Evolutionary conservation across 1,284 basidiomycete genomes (phyloP).

Genomic region (Rhodotorula mucilaginosa): DNA sequence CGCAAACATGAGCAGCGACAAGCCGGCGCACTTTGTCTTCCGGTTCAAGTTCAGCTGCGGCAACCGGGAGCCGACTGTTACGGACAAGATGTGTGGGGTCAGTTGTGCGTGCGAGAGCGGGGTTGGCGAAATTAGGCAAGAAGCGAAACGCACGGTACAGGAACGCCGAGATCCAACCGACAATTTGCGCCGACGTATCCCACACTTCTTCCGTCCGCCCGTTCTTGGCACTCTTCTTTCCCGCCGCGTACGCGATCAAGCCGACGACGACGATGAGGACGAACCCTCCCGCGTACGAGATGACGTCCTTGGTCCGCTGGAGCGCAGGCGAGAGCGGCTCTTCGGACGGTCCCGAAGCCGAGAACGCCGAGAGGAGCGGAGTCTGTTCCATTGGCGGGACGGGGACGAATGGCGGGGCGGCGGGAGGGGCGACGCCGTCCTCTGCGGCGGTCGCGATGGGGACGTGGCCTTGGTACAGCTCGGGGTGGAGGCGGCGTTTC

Average conservation of each 20-base stretch:
- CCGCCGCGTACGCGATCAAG: slow-evolving; percentile 33
- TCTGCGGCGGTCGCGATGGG: neutral
- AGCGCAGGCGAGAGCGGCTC: slow-evolving; percentile 17
- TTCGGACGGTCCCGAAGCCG: slow-evolving; percentile 24
- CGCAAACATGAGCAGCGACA: slow-evolving; percentile 44
- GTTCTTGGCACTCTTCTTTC: slow-evolving; percentile 9
- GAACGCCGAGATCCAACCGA: slow-evolving; percentile 44
- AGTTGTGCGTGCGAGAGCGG: neutral
- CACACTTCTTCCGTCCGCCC: slow-evolving; percentile 38
- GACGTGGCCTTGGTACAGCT: slow-evolving; percentile 27
- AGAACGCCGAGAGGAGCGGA: slow-evolving; percentile 39
- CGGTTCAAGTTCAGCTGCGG: slow-evolving; percentile 44
- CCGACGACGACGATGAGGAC: slow-evolving; percentile 38
- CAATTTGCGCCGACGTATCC: slow-evolving; percentile 44
- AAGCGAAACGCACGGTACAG: slow-evolving; percentile 33
- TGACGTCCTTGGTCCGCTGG: slow-evolving; percentile 22
- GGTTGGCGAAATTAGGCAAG: too few relatives aligned
- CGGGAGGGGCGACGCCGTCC: slow-evolving; percentile 6
- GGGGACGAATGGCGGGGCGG: neutral
- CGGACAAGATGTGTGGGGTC: neutral
- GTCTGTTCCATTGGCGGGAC: slow-evolving; percentile 9
- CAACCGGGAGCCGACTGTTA: slow-evolving; percentile 35
- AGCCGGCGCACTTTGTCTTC: slow-evolving; percentile 44
- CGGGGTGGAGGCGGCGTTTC: slow-evolving; percentile 39
- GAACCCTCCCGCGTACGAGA: slow-evolving; percentile 36